phyloP scores from a whole-genome alignment of 345 rosid genomes.

The Eucalyptus melliodora region DNA sequence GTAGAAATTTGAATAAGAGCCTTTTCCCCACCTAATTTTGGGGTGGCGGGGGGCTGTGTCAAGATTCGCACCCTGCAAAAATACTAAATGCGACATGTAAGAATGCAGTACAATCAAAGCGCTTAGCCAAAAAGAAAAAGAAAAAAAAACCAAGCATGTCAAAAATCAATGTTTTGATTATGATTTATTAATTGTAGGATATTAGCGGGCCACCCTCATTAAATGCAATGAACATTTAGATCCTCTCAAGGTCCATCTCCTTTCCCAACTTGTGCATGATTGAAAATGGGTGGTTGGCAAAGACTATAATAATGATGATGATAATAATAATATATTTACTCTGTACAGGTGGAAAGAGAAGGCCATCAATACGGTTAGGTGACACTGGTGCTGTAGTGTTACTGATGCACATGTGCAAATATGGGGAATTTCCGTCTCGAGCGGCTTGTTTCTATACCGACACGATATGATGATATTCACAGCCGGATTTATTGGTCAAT shows the following conservation, averaged over 20 bases:
- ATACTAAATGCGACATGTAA: background rate
- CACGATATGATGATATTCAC: background rate
- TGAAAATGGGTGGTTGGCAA: background rate
- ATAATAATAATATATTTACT: background rate
- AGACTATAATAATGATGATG: too few relatives aligned
- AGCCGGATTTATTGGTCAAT: background rate
- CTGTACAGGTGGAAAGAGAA: background rate
- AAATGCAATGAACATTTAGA: background rate
- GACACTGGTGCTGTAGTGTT: background rate
- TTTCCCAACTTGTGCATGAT: background rate
- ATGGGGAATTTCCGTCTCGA: background rate
- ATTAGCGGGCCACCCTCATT: background rate
- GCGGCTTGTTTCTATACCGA: background rate
- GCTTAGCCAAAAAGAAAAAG: background rate
- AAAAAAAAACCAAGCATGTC: background rate
- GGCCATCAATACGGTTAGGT: background rate
- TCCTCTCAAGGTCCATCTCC: background rate
- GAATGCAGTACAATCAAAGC: background rate
- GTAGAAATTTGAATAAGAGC: background rate
- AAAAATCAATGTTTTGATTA: background rate
- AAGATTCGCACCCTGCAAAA: background rate
- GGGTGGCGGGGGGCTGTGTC: background rate
- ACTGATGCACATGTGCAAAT: background rate
- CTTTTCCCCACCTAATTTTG: background rate
- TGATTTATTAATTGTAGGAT: fast-evolving